Evolutionary conservation across 1,284 basidiomycete genomes (phyloP).

Genomic region (Moniliella sp.): DNA sequence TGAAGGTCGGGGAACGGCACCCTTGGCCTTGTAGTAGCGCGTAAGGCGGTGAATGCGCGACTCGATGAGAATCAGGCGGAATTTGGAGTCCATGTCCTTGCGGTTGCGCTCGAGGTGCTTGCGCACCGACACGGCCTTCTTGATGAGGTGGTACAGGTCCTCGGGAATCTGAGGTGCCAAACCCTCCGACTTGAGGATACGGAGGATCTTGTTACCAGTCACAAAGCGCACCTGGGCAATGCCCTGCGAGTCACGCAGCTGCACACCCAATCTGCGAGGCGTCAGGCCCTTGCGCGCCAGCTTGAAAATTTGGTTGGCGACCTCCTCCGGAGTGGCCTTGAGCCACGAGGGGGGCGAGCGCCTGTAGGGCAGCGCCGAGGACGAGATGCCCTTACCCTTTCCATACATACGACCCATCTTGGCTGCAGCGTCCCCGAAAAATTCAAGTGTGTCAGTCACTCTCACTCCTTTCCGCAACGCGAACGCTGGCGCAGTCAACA

Average conservation of each 20-base stretch:
- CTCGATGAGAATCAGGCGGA: constrained; percentile 82
- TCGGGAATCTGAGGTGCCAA: constrained; percentile 92
- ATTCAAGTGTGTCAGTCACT: too few species aligned
- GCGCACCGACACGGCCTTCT: constrained; percentile 96
- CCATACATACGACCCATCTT: constrained; percentile 34
- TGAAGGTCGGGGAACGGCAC: constrained; percentile 90
- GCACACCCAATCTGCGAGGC: constrained; percentile 87
- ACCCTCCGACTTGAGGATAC: constrained; percentile 86
- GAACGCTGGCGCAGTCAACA: too few species aligned
- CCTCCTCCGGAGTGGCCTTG: constrained; percentile 83
- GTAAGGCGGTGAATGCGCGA: constrained; percentile 87
- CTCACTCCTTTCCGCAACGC: too few species aligned
- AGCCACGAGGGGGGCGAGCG: constrained; percentile 85
- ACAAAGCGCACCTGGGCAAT: constrained; percentile 86
- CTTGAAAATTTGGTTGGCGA: constrained; percentile 87
- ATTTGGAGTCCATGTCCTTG: constrained; percentile 80
- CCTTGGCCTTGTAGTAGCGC: constrained; percentile 92
- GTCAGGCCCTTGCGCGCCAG: constrained; percentile 91
- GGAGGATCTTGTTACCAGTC: constrained; percentile 98
- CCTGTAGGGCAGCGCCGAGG: constrained; percentile 91
- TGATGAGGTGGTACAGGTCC: constrained; percentile 97
- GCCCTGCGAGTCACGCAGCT: constrained; percentile 90
- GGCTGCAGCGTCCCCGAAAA: too few species aligned
- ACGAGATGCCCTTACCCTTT: constrained; percentile 38
- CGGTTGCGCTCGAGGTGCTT: constrained; percentile 97